Evolutionary conservation across 805 yeast genomes (phyloP).

Genomic region (Danielia reshetovae): DNA sequence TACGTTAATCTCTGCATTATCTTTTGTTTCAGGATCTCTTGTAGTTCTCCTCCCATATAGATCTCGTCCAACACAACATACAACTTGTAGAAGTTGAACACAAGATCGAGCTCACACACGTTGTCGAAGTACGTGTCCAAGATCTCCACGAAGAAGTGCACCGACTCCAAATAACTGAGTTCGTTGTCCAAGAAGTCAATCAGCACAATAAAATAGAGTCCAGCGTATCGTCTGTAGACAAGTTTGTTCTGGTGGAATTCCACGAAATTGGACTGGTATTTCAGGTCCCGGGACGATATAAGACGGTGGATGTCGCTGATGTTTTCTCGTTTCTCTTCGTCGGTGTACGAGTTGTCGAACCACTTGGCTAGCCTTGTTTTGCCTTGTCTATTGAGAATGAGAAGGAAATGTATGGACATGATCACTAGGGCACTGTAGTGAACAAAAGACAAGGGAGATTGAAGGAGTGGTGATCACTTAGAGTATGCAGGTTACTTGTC

Average conservation of each 20-base stretch:
- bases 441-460: too few species aligned
- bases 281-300: conserved; percentile 79
- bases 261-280: conserved; percentile 76
- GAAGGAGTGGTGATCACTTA: too few species aligned
- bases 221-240: conserved; percentile 88
- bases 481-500: too few species aligned
- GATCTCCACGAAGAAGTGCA: conserved; percentile 86
- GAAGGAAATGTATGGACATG: conserved; percentile 77
- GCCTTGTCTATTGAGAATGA: conserved; percentile 92
- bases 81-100: conserved; percentile 84
- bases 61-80: conserved; percentile 83
- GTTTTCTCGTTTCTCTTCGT: conserved; percentile 29
- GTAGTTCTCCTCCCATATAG: conserved; percentile 85
- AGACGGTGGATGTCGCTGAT: conserved; percentile 71
- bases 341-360: conserved; percentile 41
- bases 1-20: conserved; percentile 62
- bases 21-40: conserved; percentile 72
- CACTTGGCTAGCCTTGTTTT: conserved; percentile 81
- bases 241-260: conserved; percentile 57
- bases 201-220: conserved; percentile 81
- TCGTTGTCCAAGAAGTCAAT: conserved; percentile 80
- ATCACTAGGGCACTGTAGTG: too few species aligned
- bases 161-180: conserved; percentile 72
- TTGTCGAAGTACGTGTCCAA: conserved; percentile 82
- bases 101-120: conserved; percentile 91